Base-by-base conservation (phyloP, 2,329 filamentous ascomycete species). In the Ophiostoma ips region DNA sequence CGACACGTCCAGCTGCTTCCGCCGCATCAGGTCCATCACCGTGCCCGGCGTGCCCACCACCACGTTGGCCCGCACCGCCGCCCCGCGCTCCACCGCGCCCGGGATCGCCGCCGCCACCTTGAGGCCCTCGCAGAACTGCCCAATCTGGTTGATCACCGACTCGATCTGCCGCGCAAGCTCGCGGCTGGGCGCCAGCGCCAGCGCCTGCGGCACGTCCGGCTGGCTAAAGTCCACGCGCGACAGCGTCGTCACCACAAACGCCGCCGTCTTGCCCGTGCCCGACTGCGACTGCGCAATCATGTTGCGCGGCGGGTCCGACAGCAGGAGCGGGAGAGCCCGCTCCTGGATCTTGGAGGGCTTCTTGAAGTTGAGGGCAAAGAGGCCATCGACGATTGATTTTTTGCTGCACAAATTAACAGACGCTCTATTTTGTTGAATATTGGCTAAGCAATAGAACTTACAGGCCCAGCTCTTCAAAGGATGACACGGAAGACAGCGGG, bases 271-370 rank as follows among this genome's bases (percentile, higher is more conserved):
- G 62, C 92, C 92, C 18, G 92, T 98, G 59, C 92, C 92, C 2
- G 92, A 98, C 66, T 98, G 92, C n/a, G 92, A 98, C 68, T 98
- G 92, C 3, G 89, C 92, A 62, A 98, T 90, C 76, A 98, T 84
- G 67, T 96, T 96, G 56, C 76, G 75, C 1, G 90, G 84, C n/a
- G 92, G 90, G 62, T 95, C 73, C 59, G 77, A 71, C 55, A 98
- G 77, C 61, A 98, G 84, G 50, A 98, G 75, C 28, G 92, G 92
- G 16, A 98, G 76, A 1, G 92, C 92, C 59, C 84, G 87, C 66
- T 95, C 92, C 70, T 98, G 92, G 57, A 98, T 94, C 71, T 98
- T 98, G 51, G 92, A 96, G 0, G 92, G 92, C 67, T 94, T 94
- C 61, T 82, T 77, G 72, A 95, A 96, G 68, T 84, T 84, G 76